These are phyloP conservation scores for Clonostachys rosea DNA, from an alignment of 2,329 filamentous ascomycete genomes.

Conservation along the genomic window DNA sequence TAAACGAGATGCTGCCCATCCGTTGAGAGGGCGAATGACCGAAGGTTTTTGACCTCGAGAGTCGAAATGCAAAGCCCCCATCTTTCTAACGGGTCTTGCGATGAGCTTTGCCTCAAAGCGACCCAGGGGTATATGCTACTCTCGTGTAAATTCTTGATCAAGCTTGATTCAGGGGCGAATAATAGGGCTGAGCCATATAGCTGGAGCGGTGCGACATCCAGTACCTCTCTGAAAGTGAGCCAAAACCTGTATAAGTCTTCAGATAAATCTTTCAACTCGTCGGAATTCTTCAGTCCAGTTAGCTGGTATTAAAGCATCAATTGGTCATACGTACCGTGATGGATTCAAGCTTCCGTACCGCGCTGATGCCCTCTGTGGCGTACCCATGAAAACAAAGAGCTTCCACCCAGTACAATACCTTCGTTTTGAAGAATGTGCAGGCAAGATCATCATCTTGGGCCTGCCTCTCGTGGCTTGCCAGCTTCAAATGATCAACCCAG, in stretches of 20 bases:
- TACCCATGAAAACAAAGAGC: conserved; percentile 22
- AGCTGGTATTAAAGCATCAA: too few relatives aligned
- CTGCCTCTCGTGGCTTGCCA: not conserved
- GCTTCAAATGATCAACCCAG: conserved; percentile 10
- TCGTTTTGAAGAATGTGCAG: conserved; percentile 21
- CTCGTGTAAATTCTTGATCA: conserved; percentile 16
- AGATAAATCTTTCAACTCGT: too few relatives aligned
- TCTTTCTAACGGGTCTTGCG: conserved; percentile 20
- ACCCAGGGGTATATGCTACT: conserved; percentile 18
- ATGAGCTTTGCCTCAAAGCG: conserved; percentile 21
- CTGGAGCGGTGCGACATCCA: not conserved
- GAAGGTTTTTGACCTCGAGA: not conserved
- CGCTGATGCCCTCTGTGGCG: too few relatives aligned
- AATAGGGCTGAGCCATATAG: conserved; percentile 1
- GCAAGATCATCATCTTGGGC: conserved; percentile 12
- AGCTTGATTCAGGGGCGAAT: conserved; percentile 14
- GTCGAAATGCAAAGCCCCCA: conserved; percentile 6
- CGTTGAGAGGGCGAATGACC: too few relatives aligned
- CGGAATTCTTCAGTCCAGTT: conserved; percentile 4
- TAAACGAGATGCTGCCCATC: too few relatives aligned
- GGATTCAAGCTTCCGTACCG: too few relatives aligned
- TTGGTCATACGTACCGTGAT: too few relatives aligned
- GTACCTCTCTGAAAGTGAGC: too few relatives aligned
- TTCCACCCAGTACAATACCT: conserved; percentile 37
- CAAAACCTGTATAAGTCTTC: not conserved